Base-by-base conservation (phyloP, 1,284 basidiomycete genomes). In the Rhodotorula sp. region DNA sequence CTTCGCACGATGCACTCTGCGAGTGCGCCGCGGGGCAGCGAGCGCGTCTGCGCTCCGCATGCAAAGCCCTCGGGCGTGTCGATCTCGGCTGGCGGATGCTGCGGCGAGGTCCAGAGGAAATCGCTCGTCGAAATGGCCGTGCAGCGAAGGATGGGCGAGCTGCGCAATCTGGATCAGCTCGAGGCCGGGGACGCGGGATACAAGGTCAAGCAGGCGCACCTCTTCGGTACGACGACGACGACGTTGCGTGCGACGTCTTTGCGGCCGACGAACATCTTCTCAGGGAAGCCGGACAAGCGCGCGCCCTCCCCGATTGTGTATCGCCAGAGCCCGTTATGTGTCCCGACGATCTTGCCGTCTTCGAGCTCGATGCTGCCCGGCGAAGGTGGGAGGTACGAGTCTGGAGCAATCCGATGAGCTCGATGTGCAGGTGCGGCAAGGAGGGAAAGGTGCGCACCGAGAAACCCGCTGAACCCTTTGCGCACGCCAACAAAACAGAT, bases 401-500 rank as follows among this genome's bases (percentile, higher is more conserved):
- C 92, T 95, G 73, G 23, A 9, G 4, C 19, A 16, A 34, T 5
- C 17, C 7, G 1, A 27, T 3, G 57, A 19, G 3, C 19, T 16
- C 17, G n/a, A 17, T 3, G 19, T 2, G 27, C 19, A 14, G 41
- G 21, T 25, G 42, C 34, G 13, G 72, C 23, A 16, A 44, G 21
- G 12, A n/a, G n/a, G 54, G 14, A 53, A 54, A 7, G 23, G 14
- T 78, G 80, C 71, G 61, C 71, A 92, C 93, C 86, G 60, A 96
- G 81, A 79, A 94, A 96, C 21, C 87, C 83, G 56, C 85, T 85
- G 78, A 96, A 96, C 64, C 84, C 86, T 23, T 86, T 85, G 77
- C 89, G 87, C 81, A 94, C 87, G 19, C 95, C 96, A 13, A 98
- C 89, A 77, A 98, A 98, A 80, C 96, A 98, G n/a, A 98, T 86